A percentile compares a stretch with the other conserved stretches of the same genome.
Conservation (phyloP, 176 grass and related monocot species). For the Triticum timopheevii region DNA sequence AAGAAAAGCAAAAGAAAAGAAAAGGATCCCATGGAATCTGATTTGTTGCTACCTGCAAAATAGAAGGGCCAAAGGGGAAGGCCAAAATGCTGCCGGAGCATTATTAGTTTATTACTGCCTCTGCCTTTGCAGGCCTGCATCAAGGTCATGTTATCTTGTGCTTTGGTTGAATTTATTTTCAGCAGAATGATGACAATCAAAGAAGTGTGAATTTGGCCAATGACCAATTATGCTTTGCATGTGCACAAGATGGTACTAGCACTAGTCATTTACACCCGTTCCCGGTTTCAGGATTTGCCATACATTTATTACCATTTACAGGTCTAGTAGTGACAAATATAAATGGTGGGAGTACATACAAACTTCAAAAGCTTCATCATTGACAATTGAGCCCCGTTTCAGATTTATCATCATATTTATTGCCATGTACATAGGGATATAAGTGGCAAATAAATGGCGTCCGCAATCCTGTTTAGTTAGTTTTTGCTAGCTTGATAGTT, state of each 20-base stretch:
- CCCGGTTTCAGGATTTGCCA: neutral
- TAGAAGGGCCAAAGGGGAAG: neutral
- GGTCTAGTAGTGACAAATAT: neutral
- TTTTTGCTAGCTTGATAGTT: too few relatives aligned
- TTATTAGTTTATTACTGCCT: neutral
- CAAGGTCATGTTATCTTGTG: neutral
- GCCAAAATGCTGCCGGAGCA: conserved; percentile 9
- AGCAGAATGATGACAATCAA: neutral
- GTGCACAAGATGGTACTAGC: neutral
- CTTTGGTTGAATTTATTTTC: neutral
- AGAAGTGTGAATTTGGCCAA: neutral
- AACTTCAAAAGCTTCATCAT: neutral
- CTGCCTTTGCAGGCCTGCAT: neutral
- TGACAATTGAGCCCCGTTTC: neutral
- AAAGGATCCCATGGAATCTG: neutral
- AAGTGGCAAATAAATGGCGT: too few relatives aligned
- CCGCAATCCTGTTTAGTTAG: too few relatives aligned
- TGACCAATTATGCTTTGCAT: neutral
- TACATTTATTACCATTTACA: neutral
- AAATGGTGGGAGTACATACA: neutral
- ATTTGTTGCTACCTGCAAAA: neutral
- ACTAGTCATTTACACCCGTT: neutral
- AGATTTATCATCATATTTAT: neutral
- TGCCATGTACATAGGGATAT: neutral
- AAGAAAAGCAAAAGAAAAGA: too few relatives aligned